These are phyloP conservation scores for Tetrapisispora namnaoensis DNA, from an alignment of 805 yeast genomes.

Conservation along the genomic window DNA sequence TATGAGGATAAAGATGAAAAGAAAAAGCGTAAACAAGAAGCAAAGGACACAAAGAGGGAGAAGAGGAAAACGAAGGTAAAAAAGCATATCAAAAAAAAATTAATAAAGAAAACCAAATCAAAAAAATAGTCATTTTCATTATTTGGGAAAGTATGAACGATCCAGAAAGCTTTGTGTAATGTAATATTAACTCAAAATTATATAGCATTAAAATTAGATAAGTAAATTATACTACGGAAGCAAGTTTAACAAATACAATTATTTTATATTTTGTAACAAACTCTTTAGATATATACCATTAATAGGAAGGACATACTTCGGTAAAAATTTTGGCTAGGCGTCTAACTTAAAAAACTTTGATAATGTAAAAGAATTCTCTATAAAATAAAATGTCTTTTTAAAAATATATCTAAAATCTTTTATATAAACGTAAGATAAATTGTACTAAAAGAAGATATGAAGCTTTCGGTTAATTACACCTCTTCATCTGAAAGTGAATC, in stretches of 20 bases:
- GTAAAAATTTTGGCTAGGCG: too few species aligned
- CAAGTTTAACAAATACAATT: too few species aligned
- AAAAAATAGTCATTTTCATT: slow-evolving; percentile 19
- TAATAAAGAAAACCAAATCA: slow-evolving; percentile 47
- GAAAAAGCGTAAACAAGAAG: slow-evolving; percentile 61
- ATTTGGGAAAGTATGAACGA: background rate
- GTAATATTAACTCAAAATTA: background rate
- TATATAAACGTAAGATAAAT: too few species aligned
- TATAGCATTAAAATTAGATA: background rate
- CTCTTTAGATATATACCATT: too few species aligned
- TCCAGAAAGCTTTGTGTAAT: background rate
- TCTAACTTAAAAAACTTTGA: too few species aligned
- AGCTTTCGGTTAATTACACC: background rate
- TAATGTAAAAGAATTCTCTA: too few species aligned
- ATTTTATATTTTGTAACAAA: too few species aligned
- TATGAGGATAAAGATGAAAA: slow-evolving; percentile 70
- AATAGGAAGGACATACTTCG: too few species aligned
- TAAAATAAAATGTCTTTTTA: too few species aligned
- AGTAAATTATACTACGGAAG: too few species aligned
- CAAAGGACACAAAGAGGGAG: slow-evolving; percentile 70
- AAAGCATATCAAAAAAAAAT: slow-evolving; percentile 70
- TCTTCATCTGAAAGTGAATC: background rate
- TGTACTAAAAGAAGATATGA: background rate
- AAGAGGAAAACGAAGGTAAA: slow-evolving; percentile 76
- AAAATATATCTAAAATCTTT: too few species aligned